Evolutionary conservation across 2,329 filamentous ascomycete species (phyloP).

Genomic region (Coleophoma crateriformis): DNA sequence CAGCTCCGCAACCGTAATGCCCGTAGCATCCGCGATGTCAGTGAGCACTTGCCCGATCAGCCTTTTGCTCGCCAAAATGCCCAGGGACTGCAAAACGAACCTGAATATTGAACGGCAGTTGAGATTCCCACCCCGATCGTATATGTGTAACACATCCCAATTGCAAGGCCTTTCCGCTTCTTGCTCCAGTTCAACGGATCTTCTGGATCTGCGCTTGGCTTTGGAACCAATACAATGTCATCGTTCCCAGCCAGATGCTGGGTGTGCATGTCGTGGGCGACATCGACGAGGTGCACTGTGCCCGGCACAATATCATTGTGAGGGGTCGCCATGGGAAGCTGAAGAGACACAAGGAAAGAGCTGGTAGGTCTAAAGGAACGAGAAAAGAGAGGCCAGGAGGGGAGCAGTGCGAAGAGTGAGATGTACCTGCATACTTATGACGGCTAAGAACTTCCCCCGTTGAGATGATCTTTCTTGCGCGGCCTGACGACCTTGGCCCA

Average conservation of each 20-base stretch:
- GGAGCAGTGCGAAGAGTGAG: not conserved
- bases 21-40: slow-evolving; percentile 37
- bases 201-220: slow-evolving; percentile 26
- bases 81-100: slow-evolving; percentile 29
- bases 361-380: no score
- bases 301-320: slow-evolving; percentile 12
- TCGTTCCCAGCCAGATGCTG: slow-evolving; percentile 9
- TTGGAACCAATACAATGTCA: slow-evolving; percentile 19
- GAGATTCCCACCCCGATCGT: slow-evolving; percentile 5
- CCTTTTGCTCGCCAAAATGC: no score
- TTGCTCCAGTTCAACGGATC: slow-evolving; percentile 29
- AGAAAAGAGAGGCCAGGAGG: no score
- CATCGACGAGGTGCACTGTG: slow-evolving; percentile 20
- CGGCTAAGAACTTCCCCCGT: no score
- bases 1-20: slow-evolving; percentile 33
- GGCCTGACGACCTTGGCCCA: no score
- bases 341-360: no score
- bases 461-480: no score
- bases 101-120: slow-evolving; percentile 21
- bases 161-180: slow-evolving; percentile 19
- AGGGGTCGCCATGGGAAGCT: not conserved
- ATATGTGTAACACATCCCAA: slow-evolving; percentile 2
- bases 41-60: slow-evolving; percentile 31
- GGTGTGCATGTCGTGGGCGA: slow-evolving; percentile 7
- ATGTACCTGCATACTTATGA: not conserved